Evolutionary conservation across 2,329 filamentous ascomycete species (phyloP).

Genomic region (Ophioceras dolichostomum): DNA sequence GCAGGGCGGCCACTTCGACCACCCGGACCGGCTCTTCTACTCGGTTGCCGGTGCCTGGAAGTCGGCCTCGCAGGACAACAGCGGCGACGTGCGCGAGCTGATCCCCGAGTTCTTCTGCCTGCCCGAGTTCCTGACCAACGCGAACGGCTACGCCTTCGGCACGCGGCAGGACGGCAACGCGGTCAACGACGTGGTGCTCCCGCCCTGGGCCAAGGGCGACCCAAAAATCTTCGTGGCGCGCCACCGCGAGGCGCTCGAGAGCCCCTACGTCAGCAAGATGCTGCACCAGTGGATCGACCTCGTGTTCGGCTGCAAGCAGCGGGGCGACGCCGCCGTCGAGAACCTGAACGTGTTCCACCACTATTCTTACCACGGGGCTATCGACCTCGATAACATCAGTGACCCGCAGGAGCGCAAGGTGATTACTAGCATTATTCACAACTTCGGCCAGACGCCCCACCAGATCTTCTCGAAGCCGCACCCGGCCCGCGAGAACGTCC

Average conservation of each 20-base stretch:
- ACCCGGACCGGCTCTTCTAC: conserved; percentile 90
- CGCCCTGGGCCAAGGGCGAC: conserved; percentile 93
- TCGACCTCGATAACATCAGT: conserved; percentile 80
- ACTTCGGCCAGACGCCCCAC: conserved; percentile 94
- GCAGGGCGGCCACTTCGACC: conserved; percentile 93
- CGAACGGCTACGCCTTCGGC: conserved; percentile 92
- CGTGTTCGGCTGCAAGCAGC: conserved; percentile 88
- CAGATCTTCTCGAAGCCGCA: conserved; percentile 84
- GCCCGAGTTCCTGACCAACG: conserved; percentile 87
- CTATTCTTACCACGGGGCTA: conserved; percentile 87
- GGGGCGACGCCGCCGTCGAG: conserved; percentile 82
- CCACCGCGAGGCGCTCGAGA: conserved; percentile 90
- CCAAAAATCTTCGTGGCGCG: conserved; percentile 92
- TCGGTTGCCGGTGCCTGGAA: conserved; percentile 86
- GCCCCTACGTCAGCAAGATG: conserved; percentile 79
- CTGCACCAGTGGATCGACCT: conserved; percentile 94
- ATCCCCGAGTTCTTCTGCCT: conserved; percentile 97
- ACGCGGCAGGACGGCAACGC: conserved; percentile 63
- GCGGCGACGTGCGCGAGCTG: conserved; percentile 87
- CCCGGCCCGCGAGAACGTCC: conserved; percentile 57
- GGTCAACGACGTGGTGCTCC: conserved; percentile 80
- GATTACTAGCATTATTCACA: conserved; percentile 93
- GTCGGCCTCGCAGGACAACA: conserved; percentile 79
- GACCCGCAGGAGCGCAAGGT: conserved; percentile 79
- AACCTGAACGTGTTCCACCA: conserved; percentile 93